Conservation (phyloP, 108 stramenopile genomes). For the Nitzschia inconspicua region DNA sequence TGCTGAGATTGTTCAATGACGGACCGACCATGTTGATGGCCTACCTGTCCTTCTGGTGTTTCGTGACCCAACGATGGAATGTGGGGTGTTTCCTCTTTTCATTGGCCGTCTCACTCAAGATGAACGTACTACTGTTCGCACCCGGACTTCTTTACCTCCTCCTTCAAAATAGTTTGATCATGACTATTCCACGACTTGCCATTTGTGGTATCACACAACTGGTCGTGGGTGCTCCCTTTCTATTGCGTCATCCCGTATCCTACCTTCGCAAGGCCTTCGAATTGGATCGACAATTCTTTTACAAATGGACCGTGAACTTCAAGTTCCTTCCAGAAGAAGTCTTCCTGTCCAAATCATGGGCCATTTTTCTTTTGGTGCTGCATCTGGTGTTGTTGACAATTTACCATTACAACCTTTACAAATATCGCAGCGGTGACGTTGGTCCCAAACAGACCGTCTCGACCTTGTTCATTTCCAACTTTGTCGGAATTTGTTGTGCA, state of each 20-base stretch:
- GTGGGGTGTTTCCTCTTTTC: conserved; percentile 87
- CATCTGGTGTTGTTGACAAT: conserved; percentile 52
- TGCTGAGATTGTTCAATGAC: conserved; percentile 97
- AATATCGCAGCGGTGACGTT: conserved; percentile 8
- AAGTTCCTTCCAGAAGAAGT: conserved; percentile 87
- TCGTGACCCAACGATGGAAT: conserved; percentile 70
- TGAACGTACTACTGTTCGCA: conserved; percentile 96
- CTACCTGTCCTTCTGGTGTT: conserved; percentile 74
- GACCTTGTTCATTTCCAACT: conserved; percentile 88
- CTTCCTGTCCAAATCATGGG: conserved; percentile 70
- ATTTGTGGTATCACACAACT: conserved; percentile 80
- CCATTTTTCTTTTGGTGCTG: conserved; percentile 57
- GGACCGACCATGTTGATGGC: conserved; percentile 87
- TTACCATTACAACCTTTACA: conserved; percentile 30
- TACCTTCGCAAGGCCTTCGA: conserved; percentile 96
- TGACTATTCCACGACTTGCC: conserved; percentile 34
- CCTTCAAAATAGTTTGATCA: conserved; percentile 55
- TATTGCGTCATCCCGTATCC: conserved; percentile 77
- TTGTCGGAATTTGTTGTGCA: conserved; percentile 92
- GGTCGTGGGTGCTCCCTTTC: conserved; percentile 89
- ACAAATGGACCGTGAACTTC: conserved; percentile 97
- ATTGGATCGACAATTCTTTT: conserved; percentile 94
- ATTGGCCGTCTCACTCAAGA: conserved; percentile 92
- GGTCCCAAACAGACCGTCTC: conserved; percentile 65
- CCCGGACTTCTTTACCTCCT: conserved; percentile 89